phyloP scores from a whole-genome alignment of 2,329 filamentous ascomycete species.

The Scytalidium lignicola region DNA sequence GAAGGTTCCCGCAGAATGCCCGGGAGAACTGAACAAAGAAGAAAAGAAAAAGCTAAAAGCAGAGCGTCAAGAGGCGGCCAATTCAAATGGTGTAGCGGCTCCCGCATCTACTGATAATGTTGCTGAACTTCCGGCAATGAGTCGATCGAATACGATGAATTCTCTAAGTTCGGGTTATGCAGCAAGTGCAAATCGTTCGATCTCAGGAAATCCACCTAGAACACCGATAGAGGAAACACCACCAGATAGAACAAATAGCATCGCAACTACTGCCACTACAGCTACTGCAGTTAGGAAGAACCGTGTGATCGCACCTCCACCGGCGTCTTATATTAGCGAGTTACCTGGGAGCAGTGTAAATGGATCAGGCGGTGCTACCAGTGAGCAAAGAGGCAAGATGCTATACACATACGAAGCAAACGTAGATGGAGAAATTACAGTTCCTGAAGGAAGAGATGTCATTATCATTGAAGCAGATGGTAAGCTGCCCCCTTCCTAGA shows the following conservation, averaged over 20 bases:
- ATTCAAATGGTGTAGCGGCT: constrained; percentile 25
- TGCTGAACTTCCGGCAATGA: constrained; percentile 63
- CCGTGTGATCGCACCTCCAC: constrained; percentile 82
- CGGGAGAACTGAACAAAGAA: constrained; percentile 88
- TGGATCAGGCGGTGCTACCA: constrained; percentile 29
- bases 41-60: constrained; percentile 91
- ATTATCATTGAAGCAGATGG: constrained; percentile 80
- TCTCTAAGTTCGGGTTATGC: constrained; percentile 86
- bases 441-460: constrained; percentile 75
- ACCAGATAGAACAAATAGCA: constrained; percentile 28
- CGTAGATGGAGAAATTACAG: constrained; percentile 74
- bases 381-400: constrained; percentile 77
- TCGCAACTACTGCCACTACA: constrained; percentile 3
- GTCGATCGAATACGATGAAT: constrained; percentile 78
- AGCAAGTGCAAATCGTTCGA: constrained; percentile 69
- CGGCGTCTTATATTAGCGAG: constrained; percentile 70
- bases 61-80: constrained; percentile 75
- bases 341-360: constrained; percentile 45
- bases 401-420: constrained; percentile 79
- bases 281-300: constrained; percentile 45
- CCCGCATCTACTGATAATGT: constrained; percentile 38
- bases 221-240: constrained; percentile 47
- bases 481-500: constrained; percentile 49
- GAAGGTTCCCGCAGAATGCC: constrained; percentile 95
- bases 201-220: constrained; percentile 53